Base-by-base conservation (phyloP, 129 eudicot genomes). In the Cynara cardunculus region DNA sequence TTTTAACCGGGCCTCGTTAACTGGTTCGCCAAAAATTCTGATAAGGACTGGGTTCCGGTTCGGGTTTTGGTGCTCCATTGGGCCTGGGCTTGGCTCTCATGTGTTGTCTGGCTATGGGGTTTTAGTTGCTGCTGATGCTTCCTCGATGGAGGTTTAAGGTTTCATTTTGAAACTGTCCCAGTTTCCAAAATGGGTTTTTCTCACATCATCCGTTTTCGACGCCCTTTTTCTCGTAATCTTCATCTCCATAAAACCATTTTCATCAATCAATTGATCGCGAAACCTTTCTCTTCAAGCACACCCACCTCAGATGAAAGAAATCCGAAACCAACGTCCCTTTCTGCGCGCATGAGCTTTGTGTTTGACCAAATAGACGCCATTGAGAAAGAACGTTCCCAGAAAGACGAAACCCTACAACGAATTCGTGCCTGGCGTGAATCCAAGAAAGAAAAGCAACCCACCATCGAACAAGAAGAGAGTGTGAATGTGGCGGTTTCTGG, bases 371-470 rank as follows among this genome's bases (percentile, higher is more conserved):
- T 96, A 66, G 99, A 96, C 28, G 90, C 90, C 34, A 92, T 96
- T 37, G 98, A 96, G 69, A 83, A 81, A 66, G 87, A 92, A 26
- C 93, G 93, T 25, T 68, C 94, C 2, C 92, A 96, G 72, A 92
- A 94, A 14, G 98, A 96, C 87, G 85, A 91, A 67, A 88, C 98
- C 84, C 90, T 96, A 6, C 92, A 96, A 53, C 93, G 97, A 3
- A 96, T 96, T 49, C 93, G 98, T 14, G 88, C 97, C 0, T 96
- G 99, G 99, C 91, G 98, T n/a, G 87, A 92, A 49, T 90, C 99
- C 74, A 96, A 91, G 80, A 88, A 68, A 14, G 39, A 59, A 66
- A 74, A 65, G 18, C 73, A 24, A 46, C 16, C 46, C 2, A 10
- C 25, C 56, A 25, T 13, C 44, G 25, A 70, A 59, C 76, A 61